Evolutionary conservation across 495 filamentous ascomycete species (phyloP).

Genomic region (Friedmanniomyces simplex): DNA sequence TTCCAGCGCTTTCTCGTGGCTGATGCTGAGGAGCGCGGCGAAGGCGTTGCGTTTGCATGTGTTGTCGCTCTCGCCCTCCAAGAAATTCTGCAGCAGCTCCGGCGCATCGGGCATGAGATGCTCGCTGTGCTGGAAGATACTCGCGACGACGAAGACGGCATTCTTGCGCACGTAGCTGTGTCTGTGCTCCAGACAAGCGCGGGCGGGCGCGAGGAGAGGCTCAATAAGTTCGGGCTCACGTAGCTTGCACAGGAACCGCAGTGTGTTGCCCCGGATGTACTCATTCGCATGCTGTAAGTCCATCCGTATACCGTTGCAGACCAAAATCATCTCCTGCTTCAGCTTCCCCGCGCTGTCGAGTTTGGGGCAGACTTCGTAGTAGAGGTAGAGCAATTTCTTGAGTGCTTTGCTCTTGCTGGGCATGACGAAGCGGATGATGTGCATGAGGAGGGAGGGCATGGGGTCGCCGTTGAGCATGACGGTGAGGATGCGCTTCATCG

Average conservation of each 20-base stretch:
- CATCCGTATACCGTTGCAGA: slow-evolving; percentile 97
- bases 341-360: slow-evolving; percentile 82
- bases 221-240: slow-evolving; percentile 93
- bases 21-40: slow-evolving; percentile 79
- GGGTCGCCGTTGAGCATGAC: slow-evolving; percentile 98
- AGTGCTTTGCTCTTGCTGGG: slow-evolving; percentile 90
- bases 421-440: slow-evolving; percentile 99
- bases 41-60: slow-evolving; percentile 99
- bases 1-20: slow-evolving; percentile 82
- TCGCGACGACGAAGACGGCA: slow-evolving; percentile 86
- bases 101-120: slow-evolving; percentile 90
- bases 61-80: slow-evolving; percentile 82
- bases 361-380: slow-evolving; percentile 98
- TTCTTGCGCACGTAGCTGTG: slow-evolving; percentile 98
- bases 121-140: slow-evolving; percentile 86
- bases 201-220: slow-evolving; percentile 82
- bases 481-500: slow-evolving; percentile 94
- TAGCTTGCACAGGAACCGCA: slow-evolving; percentile 94
- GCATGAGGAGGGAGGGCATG: slow-evolving; percentile 92
- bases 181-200: slow-evolving; percentile 84
- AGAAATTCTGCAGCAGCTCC: slow-evolving; percentile 81
- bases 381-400: slow-evolving; percentile 98
- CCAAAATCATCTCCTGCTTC: slow-evolving; percentile 98
- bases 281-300: slow-evolving; percentile 97
- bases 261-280: slow-evolving; percentile 91